Evolutionary conservation across 2,329 filamentous ascomycete species (phyloP), one percentile per base, ranked within the genome.

Genomic region (Tympanopsis confertula): DNA sequence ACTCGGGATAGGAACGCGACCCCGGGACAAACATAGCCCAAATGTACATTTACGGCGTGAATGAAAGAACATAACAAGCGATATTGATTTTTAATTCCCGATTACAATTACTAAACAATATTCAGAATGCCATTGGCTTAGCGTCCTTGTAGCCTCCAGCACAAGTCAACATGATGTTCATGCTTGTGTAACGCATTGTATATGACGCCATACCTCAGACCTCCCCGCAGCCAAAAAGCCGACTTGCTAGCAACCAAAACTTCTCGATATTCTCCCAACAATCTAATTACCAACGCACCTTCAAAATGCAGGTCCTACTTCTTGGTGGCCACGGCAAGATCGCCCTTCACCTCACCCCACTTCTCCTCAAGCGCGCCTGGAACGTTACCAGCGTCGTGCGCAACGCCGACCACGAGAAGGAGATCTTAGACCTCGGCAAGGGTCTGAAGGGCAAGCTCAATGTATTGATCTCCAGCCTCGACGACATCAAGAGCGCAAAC

Each of bases 281-380:
- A 28, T 28, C 24, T 10, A n/a, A 10, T 28, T n/a, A 10, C 10
- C 10, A 28, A n/a, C n/a, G n/a, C n/a, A n/a, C n/a, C n/a, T n/a
- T n/a, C 22, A 26, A 13, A 33, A 33, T 33, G 30, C 66, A 74
- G 52, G 74, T 88, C 41, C 76, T 88, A 42, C 60, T 91, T 46
- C 73, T 91, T 44, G 85, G 85, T 50, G 86, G 85, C 50, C 84
- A 88, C 62, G 86, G 86, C 61, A 86, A 87, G 55, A 60, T 91
- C 42, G 74, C 84, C 46, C 74, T 84, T 41, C 62, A 80, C 32
- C 69, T 91, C 28, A 91, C 85, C 5, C 82, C 82, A 2, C 69
- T 88, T 41, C 75, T 93, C 5, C 74, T 91, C 30, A 67, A 76
- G 37, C 75, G 78, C 45, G 74, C 74, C 22, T 89, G 84, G 81